These are phyloP conservation scores for Colletotrichum euphorbiae DNA, from an alignment of 2,329 filamentous ascomycete species.

Conservation along the genomic window DNA sequence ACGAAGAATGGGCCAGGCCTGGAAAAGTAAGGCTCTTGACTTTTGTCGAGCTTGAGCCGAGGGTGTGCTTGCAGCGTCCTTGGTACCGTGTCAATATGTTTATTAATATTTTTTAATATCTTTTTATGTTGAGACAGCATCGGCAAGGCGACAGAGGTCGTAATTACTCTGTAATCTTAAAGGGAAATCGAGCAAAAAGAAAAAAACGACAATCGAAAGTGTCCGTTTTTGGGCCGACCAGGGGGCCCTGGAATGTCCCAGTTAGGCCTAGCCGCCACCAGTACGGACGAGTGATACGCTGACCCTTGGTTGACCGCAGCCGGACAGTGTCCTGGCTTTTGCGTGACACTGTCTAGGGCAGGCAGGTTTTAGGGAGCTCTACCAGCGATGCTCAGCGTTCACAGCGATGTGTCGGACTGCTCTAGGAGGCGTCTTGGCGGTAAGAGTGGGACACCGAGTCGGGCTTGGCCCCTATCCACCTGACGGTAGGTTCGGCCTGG, in stretches of 20 bases:
- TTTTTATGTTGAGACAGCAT: not conserved
- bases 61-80: not conserved
- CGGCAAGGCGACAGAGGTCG: not conserved
- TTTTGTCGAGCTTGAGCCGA: slow-evolving; percentile 24
- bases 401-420: not conserved
- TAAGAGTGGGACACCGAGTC: not conserved
- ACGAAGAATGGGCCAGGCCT: not conserved
- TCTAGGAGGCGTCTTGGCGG: not conserved
- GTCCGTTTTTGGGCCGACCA: slow-evolving; percentile 24
- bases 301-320: slow-evolving; percentile 20
- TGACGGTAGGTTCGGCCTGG: not conserved
- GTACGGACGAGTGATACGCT: not conserved
- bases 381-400: not conserved
- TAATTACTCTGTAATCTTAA: slow-evolving; percentile 4
- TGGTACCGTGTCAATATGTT: not conserved
- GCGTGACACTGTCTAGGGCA: not conserved
- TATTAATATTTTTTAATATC: not conserved
- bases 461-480: not conserved
- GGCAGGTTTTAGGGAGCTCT: not conserved
- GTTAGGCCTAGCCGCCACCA: slow-evolving; percentile 28
- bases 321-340: slow-evolving; percentile 9
- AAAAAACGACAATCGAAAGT: slow-evolving; percentile 27
- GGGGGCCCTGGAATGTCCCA: slow-evolving; percentile 16
- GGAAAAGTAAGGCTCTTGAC: slow-evolving; percentile 3
- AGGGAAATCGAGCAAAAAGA: slow-evolving; percentile 10